Conservation (phyloP, 768 basidiomycete species). For the Calocybe gangraenosa region DNA sequence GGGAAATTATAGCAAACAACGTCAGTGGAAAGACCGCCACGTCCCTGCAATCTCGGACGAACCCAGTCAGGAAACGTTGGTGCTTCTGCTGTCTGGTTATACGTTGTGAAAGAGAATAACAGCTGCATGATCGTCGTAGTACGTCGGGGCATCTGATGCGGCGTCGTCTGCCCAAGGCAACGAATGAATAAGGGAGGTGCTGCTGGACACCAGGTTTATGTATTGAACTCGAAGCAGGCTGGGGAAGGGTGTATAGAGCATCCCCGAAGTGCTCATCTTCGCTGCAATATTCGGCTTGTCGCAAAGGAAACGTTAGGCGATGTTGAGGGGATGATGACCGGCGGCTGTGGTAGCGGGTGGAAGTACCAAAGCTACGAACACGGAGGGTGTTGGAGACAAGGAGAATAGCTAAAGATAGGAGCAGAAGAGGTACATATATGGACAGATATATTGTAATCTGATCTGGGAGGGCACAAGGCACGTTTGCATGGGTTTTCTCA, state of each 20-base stretch:
- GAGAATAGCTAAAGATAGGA: conserved; percentile 54
- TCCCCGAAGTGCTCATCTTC: conserved; percentile 2
- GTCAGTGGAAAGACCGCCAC: conserved; percentile 39
- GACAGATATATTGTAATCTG: conserved; percentile 75
- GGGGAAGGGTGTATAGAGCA: conserved; percentile 13
- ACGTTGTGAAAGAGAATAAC: background rate
- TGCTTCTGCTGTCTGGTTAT: background rate
- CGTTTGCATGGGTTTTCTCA: conserved; percentile 41
- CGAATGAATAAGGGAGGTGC: conserved; percentile 1
- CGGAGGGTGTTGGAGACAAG: conserved; percentile 22
- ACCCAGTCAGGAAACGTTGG: conserved; percentile 22
- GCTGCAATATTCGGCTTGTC: background rate
- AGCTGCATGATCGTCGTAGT: background rate
- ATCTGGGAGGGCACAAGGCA: conserved; percentile 78
- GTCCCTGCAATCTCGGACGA: conserved; percentile 36
- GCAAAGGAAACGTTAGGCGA: background rate
- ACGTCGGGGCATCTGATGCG: conserved; percentile 4
- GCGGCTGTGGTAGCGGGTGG: conserved; percentile 3
- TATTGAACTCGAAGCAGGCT: conserved; percentile 13
- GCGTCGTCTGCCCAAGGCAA: conserved; percentile 5
- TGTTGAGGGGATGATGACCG: conserved; percentile 7
- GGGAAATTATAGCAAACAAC: conserved; percentile 34
- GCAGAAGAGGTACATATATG: conserved; percentile 64
- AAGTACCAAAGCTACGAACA: conserved; percentile 7
- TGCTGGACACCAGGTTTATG: background rate